Conservation (phyloP, 2,329 filamentous ascomycete species). For the Cladosporium sp. region DNA sequence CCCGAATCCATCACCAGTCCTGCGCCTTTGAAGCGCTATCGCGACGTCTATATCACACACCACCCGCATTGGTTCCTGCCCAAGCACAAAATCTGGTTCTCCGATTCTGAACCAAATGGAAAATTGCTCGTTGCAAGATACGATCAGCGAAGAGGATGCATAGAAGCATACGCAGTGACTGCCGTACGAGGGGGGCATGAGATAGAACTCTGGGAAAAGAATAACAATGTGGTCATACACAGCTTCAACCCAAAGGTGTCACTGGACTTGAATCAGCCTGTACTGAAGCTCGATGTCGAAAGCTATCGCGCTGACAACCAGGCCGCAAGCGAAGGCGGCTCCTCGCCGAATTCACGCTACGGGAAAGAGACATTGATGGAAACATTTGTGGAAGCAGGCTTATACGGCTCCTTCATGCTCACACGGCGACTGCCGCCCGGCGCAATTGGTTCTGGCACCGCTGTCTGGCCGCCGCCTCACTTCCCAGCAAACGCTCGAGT, state of each 20-base stretch:
- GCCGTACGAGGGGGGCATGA: conserved; percentile 56
- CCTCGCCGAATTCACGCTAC: conserved; percentile 22
- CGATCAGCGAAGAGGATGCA: conserved; percentile 66
- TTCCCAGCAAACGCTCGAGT: conserved; percentile 62
- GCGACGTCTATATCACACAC: conserved; percentile 68
- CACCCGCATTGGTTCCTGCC: conserved; percentile 82
- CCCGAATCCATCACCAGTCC: conserved; percentile 53
- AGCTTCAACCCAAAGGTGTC: conserved; percentile 66
- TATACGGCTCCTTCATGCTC: conserved; percentile 66
- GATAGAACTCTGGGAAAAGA: conserved; percentile 61
- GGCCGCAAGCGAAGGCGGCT: conserved; percentile 15
- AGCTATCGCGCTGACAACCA: conserved; percentile 20
- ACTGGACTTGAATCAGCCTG: conserved; percentile 70
- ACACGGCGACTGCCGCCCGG: conserved; percentile 49
- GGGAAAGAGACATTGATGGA: conserved; percentile 53
- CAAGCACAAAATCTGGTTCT: conserved; percentile 79
- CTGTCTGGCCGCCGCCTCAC: conserved; percentile 69
- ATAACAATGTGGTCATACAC: conserved; percentile 65
- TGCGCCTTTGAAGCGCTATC: conserved; percentile 60
- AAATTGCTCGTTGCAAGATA: conserved; percentile 74
- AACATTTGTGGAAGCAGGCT: conserved; percentile 35
- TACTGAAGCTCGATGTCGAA: conserved; percentile 44
- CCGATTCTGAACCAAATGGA: conserved; percentile 67
- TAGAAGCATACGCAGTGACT: conserved; percentile 74
- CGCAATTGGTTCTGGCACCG: conserved; percentile 34